Conservation (phyloP, 768 basidiomycete genomes). For the Leccinum boreale region DNA sequence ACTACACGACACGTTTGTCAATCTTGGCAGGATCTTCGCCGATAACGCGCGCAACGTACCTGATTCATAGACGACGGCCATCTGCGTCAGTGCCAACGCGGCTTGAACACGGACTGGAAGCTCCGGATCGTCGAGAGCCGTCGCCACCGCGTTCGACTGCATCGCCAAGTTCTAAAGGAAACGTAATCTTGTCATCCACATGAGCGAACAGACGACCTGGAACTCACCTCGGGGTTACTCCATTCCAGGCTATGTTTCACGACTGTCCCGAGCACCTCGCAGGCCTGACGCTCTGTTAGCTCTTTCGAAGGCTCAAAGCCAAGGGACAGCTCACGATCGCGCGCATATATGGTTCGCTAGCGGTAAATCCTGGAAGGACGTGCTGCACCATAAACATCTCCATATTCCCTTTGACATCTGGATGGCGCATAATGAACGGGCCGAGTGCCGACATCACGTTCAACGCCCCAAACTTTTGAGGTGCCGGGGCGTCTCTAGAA, state of each 20-base stretch:
- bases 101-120: constrained; percentile 85
- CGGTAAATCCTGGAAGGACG: constrained; percentile 70
- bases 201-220: neutral
- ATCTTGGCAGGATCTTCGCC: no score
- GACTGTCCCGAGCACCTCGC: constrained; percentile 75
- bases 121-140: constrained; percentile 71
- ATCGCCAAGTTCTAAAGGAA: constrained; percentile 52
- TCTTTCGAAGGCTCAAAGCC: neutral
- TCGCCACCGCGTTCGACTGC: constrained; percentile 63
- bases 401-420: constrained; percentile 72
- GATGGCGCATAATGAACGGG: constrained; percentile 80
- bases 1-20: constrained; percentile 40
- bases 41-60: constrained; percentile 38
- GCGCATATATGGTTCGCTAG: constrained; percentile 68
- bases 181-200: neutral
- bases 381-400: constrained; percentile 73
- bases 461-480: constrained; percentile 80
- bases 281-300: constrained; percentile 49
- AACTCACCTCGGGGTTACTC: constrained; percentile 56
- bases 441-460: constrained; percentile 78
- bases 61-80: constrained; percentile 60
- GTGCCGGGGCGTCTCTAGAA: constrained; percentile 46
- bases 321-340: constrained; percentile 57
- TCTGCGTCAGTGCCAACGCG: constrained; percentile 73
- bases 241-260: constrained; percentile 68